Conservation (phyloP, 768 basidiomycete genomes). For the Cubamyces lactineus region DNA sequence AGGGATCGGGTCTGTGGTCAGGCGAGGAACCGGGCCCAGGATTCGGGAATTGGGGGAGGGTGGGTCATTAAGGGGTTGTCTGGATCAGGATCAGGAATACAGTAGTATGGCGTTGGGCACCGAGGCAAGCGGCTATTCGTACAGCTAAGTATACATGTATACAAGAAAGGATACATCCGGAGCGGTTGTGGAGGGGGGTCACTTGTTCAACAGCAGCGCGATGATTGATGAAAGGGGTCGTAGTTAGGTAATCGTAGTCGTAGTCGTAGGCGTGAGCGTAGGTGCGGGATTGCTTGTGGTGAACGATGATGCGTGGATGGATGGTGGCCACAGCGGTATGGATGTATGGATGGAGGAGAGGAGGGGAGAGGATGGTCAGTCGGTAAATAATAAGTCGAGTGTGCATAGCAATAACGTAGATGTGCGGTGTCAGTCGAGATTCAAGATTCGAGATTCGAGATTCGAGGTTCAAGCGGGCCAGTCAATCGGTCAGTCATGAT, state of each 20-base stretch:
- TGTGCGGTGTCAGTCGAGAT: not conserved
- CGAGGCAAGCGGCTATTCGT: conserved; percentile 2
- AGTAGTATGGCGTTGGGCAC: conserved; percentile 2
- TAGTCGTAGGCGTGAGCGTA: too few species aligned
- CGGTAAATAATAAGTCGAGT: not conserved
- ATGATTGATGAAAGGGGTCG: not conserved
- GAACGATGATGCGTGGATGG: not conserved
- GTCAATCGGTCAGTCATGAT: not conserved
- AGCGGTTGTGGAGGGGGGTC: not conserved
- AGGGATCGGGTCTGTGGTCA: not conserved
- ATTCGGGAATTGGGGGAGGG: too few species aligned
- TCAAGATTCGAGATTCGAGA: too few species aligned
- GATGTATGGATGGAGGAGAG: not conserved
- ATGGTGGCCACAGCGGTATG: not conserved
- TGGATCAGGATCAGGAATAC: not conserved
- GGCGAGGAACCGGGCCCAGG: not conserved
- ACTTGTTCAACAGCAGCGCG: not conserved
- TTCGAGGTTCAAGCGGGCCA: too few species aligned
- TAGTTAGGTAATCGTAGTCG: too few species aligned
- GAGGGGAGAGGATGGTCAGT: not conserved
- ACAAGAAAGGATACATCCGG: conserved; percentile 14
- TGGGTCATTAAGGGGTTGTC: not conserved
- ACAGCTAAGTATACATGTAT: conserved; percentile 16
- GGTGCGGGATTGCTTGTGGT: not conserved
- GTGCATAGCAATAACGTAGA: conserved; percentile 19